Conservation (phyloP, 768 basidiomycete species). For the Leucocoprinus birnbaumii region DNA sequence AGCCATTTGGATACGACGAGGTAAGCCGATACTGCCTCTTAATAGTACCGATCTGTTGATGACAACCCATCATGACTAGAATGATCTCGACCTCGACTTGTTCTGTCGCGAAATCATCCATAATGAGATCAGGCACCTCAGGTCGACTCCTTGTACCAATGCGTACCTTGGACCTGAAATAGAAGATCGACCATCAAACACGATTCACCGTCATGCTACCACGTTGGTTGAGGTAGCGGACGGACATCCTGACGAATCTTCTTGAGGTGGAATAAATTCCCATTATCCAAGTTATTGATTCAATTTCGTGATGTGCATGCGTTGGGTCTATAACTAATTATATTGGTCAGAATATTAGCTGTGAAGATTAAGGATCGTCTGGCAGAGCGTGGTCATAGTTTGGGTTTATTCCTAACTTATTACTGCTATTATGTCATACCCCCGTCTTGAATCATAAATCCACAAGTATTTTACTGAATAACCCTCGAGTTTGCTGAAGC, state of each 20-base stretch:
- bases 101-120: slow-evolving; percentile 58
- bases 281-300: background rate
- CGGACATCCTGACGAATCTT: background rate
- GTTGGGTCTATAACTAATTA: too few relatives aligned
- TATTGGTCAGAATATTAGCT: too few relatives aligned
- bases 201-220: slow-evolving; percentile 8
- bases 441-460: too few relatives aligned
- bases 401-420: too few relatives aligned
- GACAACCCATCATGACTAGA: slow-evolving; percentile 28
- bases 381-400: too few relatives aligned
- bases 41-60: background rate
- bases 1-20: slow-evolving; percentile 69
- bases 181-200: slow-evolving; percentile 1
- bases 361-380: too few relatives aligned
- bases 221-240: slow-evolving; percentile 7
- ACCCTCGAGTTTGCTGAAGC: too few relatives aligned
- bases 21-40: slow-evolving; percentile 24
- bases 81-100: slow-evolving; percentile 65
- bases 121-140: slow-evolving; percentile 54
- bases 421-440: too few relatives aligned
- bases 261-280: background rate
- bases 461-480: too few relatives aligned
- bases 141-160: slow-evolving; percentile 48
- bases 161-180: slow-evolving; percentile 33
- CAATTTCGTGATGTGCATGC: background rate